phyloP scores from a whole-genome alignment of 2,329 filamentous ascomycete genomes.

The Claviceps pazoutovae region DNA sequence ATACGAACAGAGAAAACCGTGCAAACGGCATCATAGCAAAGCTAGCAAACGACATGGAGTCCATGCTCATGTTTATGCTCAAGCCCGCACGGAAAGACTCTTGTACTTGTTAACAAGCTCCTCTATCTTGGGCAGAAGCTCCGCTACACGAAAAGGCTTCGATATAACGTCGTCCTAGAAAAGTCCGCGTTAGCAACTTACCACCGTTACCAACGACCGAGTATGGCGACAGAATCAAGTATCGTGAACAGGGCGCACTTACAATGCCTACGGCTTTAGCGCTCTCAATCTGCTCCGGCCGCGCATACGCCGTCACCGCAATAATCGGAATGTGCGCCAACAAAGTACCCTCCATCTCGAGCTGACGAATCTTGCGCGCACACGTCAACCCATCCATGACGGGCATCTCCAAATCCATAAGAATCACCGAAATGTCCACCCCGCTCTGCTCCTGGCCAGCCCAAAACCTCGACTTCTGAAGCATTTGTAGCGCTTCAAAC shows the following conservation, averaged over 20 bases:
- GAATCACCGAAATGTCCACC: slow-evolving; percentile 48
- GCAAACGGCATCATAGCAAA: neutral
- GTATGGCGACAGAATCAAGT: too few relatives aligned
- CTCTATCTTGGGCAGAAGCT: slow-evolving; percentile 54
- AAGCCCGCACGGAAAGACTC: slow-evolving; percentile 15
- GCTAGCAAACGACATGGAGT: too few relatives aligned
- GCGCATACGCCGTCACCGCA: slow-evolving; percentile 70
- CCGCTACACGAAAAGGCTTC: slow-evolving; percentile 67
- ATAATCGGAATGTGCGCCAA: slow-evolving; percentile 60
- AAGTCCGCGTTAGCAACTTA: neutral
- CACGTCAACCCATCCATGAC: slow-evolving; percentile 72
- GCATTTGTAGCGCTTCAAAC: slow-evolving; percentile 43
- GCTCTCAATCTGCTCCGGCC: slow-evolving; percentile 57
- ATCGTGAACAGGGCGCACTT: slow-evolving; percentile 18
- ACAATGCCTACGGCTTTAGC: slow-evolving; percentile 63
- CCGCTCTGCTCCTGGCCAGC: slow-evolving; percentile 30
- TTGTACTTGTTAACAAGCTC: slow-evolving; percentile 34
- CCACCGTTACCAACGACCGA: too few relatives aligned
- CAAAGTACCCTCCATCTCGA: slow-evolving; percentile 49
- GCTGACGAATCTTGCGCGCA: slow-evolving; percentile 51
- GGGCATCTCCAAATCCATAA: slow-evolving; percentile 78
- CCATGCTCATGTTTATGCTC: neutral
- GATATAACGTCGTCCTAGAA: slow-evolving; percentile 57
- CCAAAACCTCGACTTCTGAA: slow-evolving; percentile 45
- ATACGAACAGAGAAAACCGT: neutral